Evolutionary conservation across 257 asterid genomes (phyloP), one percentile per base, ranked within the genome.

Genomic region (Solanum ossicruentum): DNA sequence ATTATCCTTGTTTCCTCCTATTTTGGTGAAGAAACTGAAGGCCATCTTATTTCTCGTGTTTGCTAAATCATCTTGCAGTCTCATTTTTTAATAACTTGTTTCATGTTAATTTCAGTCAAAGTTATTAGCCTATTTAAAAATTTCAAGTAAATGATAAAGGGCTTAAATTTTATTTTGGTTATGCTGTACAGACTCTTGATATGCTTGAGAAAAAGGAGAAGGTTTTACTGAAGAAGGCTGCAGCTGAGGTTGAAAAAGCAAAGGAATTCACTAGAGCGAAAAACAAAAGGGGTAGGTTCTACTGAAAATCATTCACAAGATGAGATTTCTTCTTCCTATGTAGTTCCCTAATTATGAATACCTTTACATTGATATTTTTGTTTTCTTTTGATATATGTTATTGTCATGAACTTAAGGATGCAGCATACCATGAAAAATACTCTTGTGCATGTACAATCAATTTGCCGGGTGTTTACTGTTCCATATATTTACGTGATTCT

Each of bases 171-270:
- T 51, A 28, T 78, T 26, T 86, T 71, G 83, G 85, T 55, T 52
- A 39, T 86, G 83, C 82, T 77, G 21, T 81, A 89, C 89, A 93
- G 97, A 92, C 98, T 79, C 97, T 94, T 84, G 98, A 92, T 85
- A 94, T 94, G 98, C 90, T 93, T 54, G 98, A 94, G 98, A 93
- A 93, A 82, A 93, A 94, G 82, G 97, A 94, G 88, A 92, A 89
- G 51, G 97, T 94, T 86, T 90, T 93, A 61, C 84, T 91, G 91
- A 94, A 94, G 92, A 92, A 93, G 86, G 93, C 93, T 89, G 85
- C 92, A 3, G 93, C 89, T 0, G 98, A 94, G 86, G 94, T 93
- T 78, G 97, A 94, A 89, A 94, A 87, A 88, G 98, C 97, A 32
- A 93, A 91, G 94, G 97, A 94, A 80, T 92, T 90, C 69, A 94